Base-by-base conservation (phyloP, 345 rosid species). In the Clarkia xantiana region DNA sequence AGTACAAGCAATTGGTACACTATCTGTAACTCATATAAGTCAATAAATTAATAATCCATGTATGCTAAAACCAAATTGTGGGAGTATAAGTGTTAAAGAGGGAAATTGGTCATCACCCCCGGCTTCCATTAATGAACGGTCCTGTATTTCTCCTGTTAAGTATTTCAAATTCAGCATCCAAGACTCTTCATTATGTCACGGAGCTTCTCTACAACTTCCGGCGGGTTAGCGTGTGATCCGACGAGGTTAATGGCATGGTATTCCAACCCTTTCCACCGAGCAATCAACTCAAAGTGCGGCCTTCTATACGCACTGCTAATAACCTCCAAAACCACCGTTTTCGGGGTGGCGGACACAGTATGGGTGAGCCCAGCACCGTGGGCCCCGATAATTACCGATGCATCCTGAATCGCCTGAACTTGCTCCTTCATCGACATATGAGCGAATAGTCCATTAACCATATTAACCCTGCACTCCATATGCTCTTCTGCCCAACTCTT, bases 331-430 rank as follows among this genome's bases (percentile, higher is more conserved):
- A 91, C 69, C 38, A 89, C 83, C 9, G 96, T 82, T 69, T 84
- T 73, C 15, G 95, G 79, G 10, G 65, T 72, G 1, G 95, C 96
- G 7, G 96, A 81, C n/a, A 91, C 82, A 7, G 84, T 75, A 65
- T 91, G 96, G 17, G 98, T 84, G 19, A 86, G 80, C 15, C 98
- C 98, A 1, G 98, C 96, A 36, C 98, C 98, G 17, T 91, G 98
- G 61, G 98, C 98, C 55, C 94, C 84, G 34, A 91, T 74, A 47
- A 91, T 82, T 57, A 91, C 94, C 0, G 95, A 91, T 12, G 98
- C 98, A 19, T 86, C 98, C 69, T 91, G 96, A 60, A 86, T 76
- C 57, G 83, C 80, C 66, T 63, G 62, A 44, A 84, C 75, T 63
- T 91, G 98, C 55, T 84, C 95, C 62, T 67, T 91, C 98, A 86